These are phyloP conservation scores for Hypomyces rosellus DNA, from an alignment of 2,329 filamentous ascomycete genomes.

Conservation along the genomic window DNA sequence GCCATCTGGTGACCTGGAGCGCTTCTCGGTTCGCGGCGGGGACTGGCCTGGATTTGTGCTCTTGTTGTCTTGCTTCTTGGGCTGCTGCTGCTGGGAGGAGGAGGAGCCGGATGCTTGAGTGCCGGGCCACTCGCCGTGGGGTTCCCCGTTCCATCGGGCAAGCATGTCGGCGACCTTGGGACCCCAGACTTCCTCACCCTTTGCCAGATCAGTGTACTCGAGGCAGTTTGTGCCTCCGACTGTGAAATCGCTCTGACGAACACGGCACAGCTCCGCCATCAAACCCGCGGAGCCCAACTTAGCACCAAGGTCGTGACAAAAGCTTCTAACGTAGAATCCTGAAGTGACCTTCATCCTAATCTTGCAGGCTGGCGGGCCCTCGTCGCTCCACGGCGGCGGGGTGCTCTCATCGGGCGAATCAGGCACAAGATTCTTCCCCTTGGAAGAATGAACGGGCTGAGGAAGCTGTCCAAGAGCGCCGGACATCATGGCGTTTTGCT, in stretches of 20 bases:
- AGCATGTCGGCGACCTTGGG: constrained; percentile 57
- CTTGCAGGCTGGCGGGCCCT: constrained; percentile 68
- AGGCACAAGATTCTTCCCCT: constrained; percentile 50
- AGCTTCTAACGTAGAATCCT: constrained; percentile 91
- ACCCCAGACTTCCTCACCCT: constrained; percentile 73
- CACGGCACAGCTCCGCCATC: constrained; percentile 79
- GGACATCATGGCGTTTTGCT: constrained; percentile 47
- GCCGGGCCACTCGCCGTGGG: constrained; percentile 20
- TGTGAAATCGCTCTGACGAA: constrained; percentile 73
- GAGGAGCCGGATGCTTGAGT: constrained; percentile 16
- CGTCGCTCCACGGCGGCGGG: constrained; percentile 51
- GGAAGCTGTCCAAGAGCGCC: constrained; percentile 49
- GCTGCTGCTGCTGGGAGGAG: constrained; percentile 15
- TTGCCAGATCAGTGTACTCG: constrained; percentile 68
- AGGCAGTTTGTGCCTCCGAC: constrained; percentile 65
- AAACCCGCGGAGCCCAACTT: constrained; percentile 75
- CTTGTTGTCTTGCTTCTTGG: constrained; percentile 11
- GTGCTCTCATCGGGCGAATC: constrained; percentile 39
- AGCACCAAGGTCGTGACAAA: constrained; percentile 85
- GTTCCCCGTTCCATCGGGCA: constrained; percentile 35
- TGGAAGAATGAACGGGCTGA: constrained; percentile 31
- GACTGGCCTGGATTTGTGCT: constrained; percentile 9
- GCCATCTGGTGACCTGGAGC: constrained; percentile 23
- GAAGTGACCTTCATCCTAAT: constrained; percentile 90
- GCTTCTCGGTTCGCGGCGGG: constrained; percentile 21